These are phyloP conservation scores for Diaporthe capsici DNA, from an alignment of 2,329 filamentous ascomycete species.

Conservation along the genomic window DNA sequence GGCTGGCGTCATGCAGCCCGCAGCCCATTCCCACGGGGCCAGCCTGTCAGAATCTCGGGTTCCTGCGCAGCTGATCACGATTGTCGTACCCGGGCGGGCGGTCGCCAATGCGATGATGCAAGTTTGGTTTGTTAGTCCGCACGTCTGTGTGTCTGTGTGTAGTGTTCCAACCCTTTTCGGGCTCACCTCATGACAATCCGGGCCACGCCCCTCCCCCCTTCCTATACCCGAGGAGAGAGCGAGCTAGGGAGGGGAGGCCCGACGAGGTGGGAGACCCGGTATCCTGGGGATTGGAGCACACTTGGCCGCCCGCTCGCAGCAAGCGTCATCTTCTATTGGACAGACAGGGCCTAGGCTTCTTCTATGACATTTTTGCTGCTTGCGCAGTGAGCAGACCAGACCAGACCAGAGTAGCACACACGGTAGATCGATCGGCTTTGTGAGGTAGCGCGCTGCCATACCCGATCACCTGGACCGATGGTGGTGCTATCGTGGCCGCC, in stretches of 20 bases:
- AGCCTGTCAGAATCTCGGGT: slow-evolving; percentile 46
- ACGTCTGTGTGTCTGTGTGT: not conserved
- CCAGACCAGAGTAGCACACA: not conserved
- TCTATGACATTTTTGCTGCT: not conserved
- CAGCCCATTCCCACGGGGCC: slow-evolving; percentile 32
- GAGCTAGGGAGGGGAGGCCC: slow-evolving; percentile 6
- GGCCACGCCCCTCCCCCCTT: not conserved
- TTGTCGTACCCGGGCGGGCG: slow-evolving; percentile 36
- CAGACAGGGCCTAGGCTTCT: not conserved
- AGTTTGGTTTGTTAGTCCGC: not conserved
- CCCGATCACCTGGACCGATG: slow-evolving; percentile 31
- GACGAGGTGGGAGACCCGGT: slow-evolving; percentile 14
- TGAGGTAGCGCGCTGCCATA: slow-evolving; percentile 6
- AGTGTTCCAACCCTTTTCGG: not conserved
- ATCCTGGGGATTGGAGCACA: not conserved
- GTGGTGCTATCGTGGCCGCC: not conserved
- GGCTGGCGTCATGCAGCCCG: slow-evolving; percentile 1
- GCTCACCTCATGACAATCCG: slow-evolving; percentile 14
- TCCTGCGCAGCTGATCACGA: slow-evolving; percentile 51
- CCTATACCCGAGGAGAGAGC: not conserved
- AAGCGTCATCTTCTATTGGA: slow-evolving; percentile 12
- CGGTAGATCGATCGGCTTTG: slow-evolving; percentile 28
- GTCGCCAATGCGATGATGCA: slow-evolving; percentile 28
- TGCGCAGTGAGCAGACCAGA: not conserved
- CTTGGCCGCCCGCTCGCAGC: not conserved